Conservation (phyloP, 108 stramenopile genomes). For the Schizochytrium sp. region DNA sequence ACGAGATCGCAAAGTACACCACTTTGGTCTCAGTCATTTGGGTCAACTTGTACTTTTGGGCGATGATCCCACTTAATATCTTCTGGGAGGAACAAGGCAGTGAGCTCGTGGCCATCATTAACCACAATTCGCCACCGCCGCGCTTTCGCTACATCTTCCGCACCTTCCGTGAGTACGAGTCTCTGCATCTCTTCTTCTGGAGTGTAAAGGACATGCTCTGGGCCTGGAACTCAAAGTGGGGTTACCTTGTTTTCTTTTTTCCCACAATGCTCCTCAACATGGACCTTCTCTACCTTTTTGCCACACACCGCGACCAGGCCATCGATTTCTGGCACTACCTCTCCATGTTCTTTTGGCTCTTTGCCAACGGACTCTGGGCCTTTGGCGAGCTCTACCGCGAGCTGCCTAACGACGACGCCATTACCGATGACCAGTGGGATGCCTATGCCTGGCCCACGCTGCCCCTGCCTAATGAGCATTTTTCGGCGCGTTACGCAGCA, state of each 20-base stretch:
- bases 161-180: constrained; percentile 48
- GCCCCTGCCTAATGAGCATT: not conserved
- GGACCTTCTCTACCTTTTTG: constrained; percentile 23
- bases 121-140: constrained; percentile 46
- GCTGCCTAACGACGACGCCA: not conserved
- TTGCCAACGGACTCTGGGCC: constrained; percentile 59
- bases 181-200: constrained; percentile 54
- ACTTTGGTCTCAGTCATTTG: constrained; percentile 17
- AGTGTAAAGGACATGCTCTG: constrained; percentile 51
- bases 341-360: constrained; percentile 47
- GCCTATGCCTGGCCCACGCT: constrained; percentile 57
- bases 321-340: constrained; percentile 38
- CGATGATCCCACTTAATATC: constrained; percentile 23
- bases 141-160: constrained; percentile 40
- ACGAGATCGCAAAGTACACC: constrained; percentile 4
- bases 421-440: constrained; percentile 31
- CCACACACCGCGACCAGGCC: constrained; percentile 41
- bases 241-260: not conserved
- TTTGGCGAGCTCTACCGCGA: constrained; percentile 42
- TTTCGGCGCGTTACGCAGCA: constrained; percentile 39
- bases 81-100: constrained; percentile 39
- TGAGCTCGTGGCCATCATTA: constrained; percentile 11
- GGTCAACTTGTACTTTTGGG: constrained; percentile 38
- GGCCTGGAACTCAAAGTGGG: constrained; percentile 9
- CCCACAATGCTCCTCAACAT: constrained; percentile 39